Conservation (phyloP, 192 early-diverging fungal species). For the Spinellus fusiger region DNA sequence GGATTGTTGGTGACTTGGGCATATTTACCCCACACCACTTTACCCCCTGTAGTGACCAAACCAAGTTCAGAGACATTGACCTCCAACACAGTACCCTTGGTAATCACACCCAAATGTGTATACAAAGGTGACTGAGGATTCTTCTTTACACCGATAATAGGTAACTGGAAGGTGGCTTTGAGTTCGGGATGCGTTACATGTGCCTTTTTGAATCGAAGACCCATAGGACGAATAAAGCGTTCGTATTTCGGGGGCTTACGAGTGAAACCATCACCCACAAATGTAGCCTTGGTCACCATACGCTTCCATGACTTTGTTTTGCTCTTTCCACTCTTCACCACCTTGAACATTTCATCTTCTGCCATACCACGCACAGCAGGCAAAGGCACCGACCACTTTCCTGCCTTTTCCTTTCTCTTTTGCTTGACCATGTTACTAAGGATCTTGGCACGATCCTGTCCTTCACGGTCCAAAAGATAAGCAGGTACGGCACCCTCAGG, state of each 20-base stretch:
- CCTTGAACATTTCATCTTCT: constrained; percentile 99
- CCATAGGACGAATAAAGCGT: constrained; percentile 96
- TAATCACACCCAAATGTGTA: constrained; percentile 95
- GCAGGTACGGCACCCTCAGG: constrained; percentile 95
- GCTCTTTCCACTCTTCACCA: constrained; percentile 88
- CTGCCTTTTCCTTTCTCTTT: constrained; percentile 99
- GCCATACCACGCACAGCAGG: constrained; percentile 98
- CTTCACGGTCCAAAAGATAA: constrained; percentile 97
- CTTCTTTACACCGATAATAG: constrained; percentile 98
- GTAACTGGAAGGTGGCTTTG: constrained; percentile 93
- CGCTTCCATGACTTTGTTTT: constrained; percentile 97
- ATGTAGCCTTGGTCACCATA: constrained; percentile 97
- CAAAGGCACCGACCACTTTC: constrained; percentile 94
- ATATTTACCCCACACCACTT: constrained; percentile 98
- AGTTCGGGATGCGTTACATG: constrained; percentile 99
- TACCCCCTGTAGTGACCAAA: constrained; percentile 92
- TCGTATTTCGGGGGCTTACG: constrained; percentile 99
- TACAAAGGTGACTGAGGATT: constrained; percentile 94
- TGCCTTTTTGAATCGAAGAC: constrained; percentile 96
- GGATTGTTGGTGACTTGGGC: constrained; percentile 97
- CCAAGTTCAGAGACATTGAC: constrained; percentile 85
- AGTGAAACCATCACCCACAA: constrained; percentile 99
- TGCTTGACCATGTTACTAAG: constrained; percentile 99
- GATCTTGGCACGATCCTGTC: constrained; percentile 93
- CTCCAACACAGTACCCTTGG: constrained; percentile 97